Evolutionary conservation across 2,329 filamentous ascomycete species (phyloP).

Genomic region (Bipolaris victoriae): DNA sequence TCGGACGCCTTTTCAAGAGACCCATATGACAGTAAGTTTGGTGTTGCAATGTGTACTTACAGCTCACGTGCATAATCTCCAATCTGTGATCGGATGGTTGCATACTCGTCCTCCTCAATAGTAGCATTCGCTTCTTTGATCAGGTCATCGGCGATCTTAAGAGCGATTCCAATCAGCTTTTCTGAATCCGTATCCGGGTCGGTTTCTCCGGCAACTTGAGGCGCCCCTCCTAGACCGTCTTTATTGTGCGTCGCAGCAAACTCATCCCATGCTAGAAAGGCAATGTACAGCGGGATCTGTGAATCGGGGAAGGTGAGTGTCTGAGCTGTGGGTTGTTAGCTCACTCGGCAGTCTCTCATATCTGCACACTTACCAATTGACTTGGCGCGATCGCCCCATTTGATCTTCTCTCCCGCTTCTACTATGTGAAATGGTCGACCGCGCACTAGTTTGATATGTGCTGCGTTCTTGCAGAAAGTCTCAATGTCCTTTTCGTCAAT

Average conservation of each 20-base stretch:
- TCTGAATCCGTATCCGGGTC: conserved; percentile 44
- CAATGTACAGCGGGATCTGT: conserved; percentile 57
- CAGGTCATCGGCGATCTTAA: conserved; percentile 51
- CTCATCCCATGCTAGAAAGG: conserved; percentile 59
- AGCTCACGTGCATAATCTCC: conserved; percentile 52
- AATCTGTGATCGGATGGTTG: conserved; percentile 44
- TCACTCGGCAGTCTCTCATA: neutral
- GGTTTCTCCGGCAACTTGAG: conserved; percentile 46
- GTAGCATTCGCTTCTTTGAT: conserved; percentile 51
- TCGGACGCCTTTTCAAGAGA: neutral
- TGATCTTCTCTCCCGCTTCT: conserved; percentile 50
- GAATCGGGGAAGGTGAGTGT: conserved; percentile 53
- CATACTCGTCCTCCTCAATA: conserved; percentile 53
- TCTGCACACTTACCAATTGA: conserved; percentile 56
- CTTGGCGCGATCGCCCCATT: conserved; percentile 58
- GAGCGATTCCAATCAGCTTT: conserved; percentile 53
- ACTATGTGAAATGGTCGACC: conserved; percentile 61
- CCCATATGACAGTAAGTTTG: neutral
- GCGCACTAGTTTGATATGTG: conserved; percentile 87
- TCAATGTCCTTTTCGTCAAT: conserved; percentile 80
- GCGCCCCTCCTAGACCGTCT: conserved; percentile 42
- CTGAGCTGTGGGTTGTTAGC: conserved; percentile 36
- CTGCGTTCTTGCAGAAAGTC: conserved; percentile 92
- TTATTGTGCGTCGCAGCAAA: conserved; percentile 52
- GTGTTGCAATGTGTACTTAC: conserved; percentile 34